Evolutionary conservation across 2,329 filamentous ascomycete species (phyloP).

Genomic region (Anthostomella pinea): DNA sequence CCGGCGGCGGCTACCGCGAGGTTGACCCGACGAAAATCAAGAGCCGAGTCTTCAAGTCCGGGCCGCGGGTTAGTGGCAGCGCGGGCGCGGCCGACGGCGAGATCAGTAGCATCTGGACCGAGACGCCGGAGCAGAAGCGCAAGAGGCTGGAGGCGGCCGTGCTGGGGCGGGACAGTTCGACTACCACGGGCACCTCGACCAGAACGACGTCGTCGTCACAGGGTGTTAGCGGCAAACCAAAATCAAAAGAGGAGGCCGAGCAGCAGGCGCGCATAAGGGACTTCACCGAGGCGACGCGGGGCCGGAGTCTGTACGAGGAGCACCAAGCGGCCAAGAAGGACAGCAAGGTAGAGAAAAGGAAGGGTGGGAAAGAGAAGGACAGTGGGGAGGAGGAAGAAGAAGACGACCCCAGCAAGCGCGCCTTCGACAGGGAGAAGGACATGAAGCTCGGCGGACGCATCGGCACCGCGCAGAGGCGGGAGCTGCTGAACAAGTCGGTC

Average conservation of each 20-base stretch:
- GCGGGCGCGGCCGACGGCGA: conserved; percentile 38
- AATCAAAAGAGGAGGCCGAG: conserved; percentile 51
- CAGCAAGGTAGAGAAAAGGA: conserved; percentile 7
- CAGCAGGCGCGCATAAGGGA: conserved; percentile 44
- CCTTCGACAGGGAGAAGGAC: conserved; percentile 91
- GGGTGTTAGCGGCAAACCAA: too few species aligned
- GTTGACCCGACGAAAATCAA: conserved; percentile 82
- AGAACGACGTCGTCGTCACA: conserved; percentile 26
- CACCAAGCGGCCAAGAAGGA: conserved; percentile 41
- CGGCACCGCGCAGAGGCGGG: conserved; percentile 68
- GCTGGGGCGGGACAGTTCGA: conserved; percentile 59
- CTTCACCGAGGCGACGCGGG: conserved; percentile 53
- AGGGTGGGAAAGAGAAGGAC: conserved; percentile 17
- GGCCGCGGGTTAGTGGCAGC: conserved; percentile 38
- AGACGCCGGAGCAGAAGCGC: conserved; percentile 85
- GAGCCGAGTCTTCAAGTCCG: conserved; percentile 77
- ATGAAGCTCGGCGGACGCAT: conserved; percentile 76
- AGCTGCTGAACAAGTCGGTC: conserved; percentile 74
- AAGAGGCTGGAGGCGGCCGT: conserved; percentile 78
- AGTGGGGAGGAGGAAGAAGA: conserved; percentile 59
- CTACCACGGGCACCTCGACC: conserved; percentile 24
- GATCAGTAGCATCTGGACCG: conserved; percentile 78
- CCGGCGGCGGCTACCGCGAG: conserved; percentile 52
- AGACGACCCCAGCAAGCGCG: conserved; percentile 86
- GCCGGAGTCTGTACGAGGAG: conserved; percentile 58